Base-by-base conservation (phyloP, 495 filamentous ascomycete genomes). In the Podospora australis region DNA sequence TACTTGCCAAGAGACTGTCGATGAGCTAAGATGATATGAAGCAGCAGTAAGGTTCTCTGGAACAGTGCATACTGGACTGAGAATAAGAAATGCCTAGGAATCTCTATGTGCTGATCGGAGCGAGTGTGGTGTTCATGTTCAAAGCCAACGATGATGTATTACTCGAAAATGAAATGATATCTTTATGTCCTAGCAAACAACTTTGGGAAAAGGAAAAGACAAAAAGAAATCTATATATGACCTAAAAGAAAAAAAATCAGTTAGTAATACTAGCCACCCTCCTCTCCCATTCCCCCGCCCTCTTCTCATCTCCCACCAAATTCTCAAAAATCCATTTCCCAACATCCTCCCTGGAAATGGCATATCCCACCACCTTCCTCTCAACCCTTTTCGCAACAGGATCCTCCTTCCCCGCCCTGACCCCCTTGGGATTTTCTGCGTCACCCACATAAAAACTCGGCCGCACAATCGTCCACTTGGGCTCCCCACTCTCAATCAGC, bases 401-500 rank as follows among this genome's bases (percentile, higher is more conserved):
- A 46, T 68, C 57, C 44, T 74, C 74, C 30, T 69, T 56, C 0
- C 72, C 72, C 1, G 35, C 60, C 13, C 55, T 14, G 11, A 58
- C 40, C 11, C 22, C 9, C 39, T 48, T 56, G 1, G 48, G 55
- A 0, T 44, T 54, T 1, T 46, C 36, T 24, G 46, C 50, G 17
- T 35, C 56, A 44, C 66, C 65, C 16, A 51, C 49, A 4, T 53
- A 49, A 24, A 60, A 53, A 22, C 56, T 65, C 4, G 66, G 54
- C 7, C 80, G 63, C 11, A 84, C 58, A 26, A 83, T 59, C 11
- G 74, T 67, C 58, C 67, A 79, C 34, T 41, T 42, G 7, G 21
- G 29, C 48, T 62, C 60, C 24, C 49, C 60, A 39, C 63, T 64
- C 26, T 68, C 58, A 5, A 63, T 53, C 5, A 74, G 54, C 32